These are phyloP conservation scores for Lasiosphaeria hispida DNA, from an alignment of 495 filamentous ascomycete genomes.

Conservation along the genomic window DNA sequence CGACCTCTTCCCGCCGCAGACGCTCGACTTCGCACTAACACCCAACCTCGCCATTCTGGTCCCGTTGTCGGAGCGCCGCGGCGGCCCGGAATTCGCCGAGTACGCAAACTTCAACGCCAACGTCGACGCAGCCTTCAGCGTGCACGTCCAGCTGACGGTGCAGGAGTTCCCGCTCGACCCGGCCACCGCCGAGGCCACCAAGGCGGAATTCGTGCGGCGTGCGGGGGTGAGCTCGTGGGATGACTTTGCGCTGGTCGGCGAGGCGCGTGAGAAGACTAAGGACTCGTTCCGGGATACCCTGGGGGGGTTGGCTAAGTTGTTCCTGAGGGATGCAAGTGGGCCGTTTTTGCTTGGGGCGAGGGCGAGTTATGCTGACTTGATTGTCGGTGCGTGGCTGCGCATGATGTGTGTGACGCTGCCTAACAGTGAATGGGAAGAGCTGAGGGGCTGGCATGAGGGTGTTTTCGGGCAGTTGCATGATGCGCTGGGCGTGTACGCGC, in stretches of 20 bases:
- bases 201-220: slow-evolving; percentile 47
- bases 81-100: slow-evolving; percentile 13
- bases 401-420: slow-evolving; percentile 40
- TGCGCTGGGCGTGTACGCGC: slow-evolving; percentile 35
- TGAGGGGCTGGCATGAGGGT: slow-evolving; percentile 52
- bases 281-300: slow-evolving; percentile 40
- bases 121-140: slow-evolving; percentile 51
- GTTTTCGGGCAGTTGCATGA: slow-evolving; percentile 46
- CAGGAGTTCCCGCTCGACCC: slow-evolving; percentile 46
- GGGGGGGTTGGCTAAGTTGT: slow-evolving; percentile 45
- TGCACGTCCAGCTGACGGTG: slow-evolving; percentile 34
- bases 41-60: slow-evolving; percentile 21
- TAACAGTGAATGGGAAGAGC: slow-evolving; percentile 48
- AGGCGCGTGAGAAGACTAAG: slow-evolving; percentile 39
- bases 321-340: slow-evolving; percentile 34
- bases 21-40: slow-evolving; percentile 26
- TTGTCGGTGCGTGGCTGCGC: slow-evolving; percentile 60
- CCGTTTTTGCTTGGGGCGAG: slow-evolving; percentile 50
- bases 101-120: slow-evolving; percentile 47
- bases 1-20: slow-evolving; percentile 42
- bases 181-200: slow-evolving; percentile 35
- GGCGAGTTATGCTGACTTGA: slow-evolving; percentile 59
- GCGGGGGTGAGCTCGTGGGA: slow-evolving; percentile 47
- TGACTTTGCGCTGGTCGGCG: slow-evolving; percentile 41
- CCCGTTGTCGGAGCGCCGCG: slow-evolving; percentile 30